phyloP scores from a whole-genome alignment of 208 protist genomes.

The Trichomonas gallinae region DNA sequence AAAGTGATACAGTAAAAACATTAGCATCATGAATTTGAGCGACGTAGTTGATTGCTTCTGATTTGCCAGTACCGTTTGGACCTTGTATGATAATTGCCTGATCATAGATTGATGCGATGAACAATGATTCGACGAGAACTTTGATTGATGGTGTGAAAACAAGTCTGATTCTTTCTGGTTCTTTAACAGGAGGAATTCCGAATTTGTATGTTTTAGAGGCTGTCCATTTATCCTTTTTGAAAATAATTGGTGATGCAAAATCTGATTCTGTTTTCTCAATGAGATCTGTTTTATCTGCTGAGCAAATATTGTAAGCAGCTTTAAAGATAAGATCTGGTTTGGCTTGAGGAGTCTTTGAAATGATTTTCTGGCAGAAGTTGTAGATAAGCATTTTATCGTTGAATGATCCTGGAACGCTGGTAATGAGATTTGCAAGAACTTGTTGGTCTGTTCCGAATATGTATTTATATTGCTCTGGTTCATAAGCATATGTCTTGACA shows the following conservation, averaged over 20 bases:
- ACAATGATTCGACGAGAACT: neutral
- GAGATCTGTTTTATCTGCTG: neutral
- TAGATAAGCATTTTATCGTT: neutral
- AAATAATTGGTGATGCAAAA: neutral
- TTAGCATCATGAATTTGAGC: neutral
- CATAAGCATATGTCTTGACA: neutral
- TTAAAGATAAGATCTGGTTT: neutral
- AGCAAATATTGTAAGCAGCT: neutral
- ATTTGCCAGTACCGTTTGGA: neutral
- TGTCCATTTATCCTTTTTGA: neutral
- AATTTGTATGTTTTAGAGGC: neutral
- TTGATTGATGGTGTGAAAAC: neutral
- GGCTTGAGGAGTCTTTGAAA: neutral
- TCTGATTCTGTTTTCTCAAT: neutral
- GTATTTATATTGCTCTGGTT: neutral
- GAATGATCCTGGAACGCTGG: neutral
- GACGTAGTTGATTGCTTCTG: neutral
- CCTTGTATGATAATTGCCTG: neutral
- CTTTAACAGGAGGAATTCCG: neutral
- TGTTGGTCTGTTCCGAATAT: neutral
- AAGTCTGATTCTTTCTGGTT: neutral
- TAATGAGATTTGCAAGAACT: neutral
- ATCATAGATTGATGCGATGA: neutral
- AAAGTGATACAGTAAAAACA: neutral
- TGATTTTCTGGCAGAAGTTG: neutral